A percentile compares a stretch with the other conserved stretches of the same genome.
Conservation (phyloP, 805 yeast species). For the Candida easanensis region DNA sequence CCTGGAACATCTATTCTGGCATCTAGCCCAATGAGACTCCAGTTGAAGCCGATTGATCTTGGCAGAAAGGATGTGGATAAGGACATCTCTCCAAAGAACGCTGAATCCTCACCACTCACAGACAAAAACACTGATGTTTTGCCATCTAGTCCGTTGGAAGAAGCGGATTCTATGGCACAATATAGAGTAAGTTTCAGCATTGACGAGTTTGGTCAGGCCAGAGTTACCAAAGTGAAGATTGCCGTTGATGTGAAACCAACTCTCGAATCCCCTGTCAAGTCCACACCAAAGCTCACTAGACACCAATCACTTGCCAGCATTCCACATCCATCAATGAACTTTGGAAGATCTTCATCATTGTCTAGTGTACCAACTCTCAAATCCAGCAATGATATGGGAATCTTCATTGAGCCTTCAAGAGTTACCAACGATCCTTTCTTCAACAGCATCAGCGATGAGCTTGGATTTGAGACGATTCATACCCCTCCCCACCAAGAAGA, state of each 20-base stretch:
- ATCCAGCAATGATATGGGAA: constrained; percentile 10
- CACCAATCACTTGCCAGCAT: constrained; percentile 21
- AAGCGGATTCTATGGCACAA: constrained; percentile 1
- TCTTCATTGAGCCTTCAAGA: constrained; percentile 25
- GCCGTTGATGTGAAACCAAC: neutral
- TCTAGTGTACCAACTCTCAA: constrained; percentile 12
- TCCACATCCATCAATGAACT: constrained; percentile 3
- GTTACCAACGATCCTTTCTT: constrained; percentile 21
- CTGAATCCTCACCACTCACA: neutral
- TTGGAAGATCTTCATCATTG: constrained; percentile 18
- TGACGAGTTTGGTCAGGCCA: constrained; percentile 29
- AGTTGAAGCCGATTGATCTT: constrained; percentile 23
- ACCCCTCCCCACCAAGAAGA: constrained; percentile 7
- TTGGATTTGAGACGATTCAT: constrained; percentile 8
- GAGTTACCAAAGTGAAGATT: constrained; percentile 16
- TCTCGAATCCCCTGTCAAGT: neutral
- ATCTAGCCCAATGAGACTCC: constrained; percentile 26
- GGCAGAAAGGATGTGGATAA: constrained; percentile 8
- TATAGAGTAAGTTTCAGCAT: constrained; percentile 20
- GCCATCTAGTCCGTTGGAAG: neutral
- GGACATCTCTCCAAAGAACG: neutral
- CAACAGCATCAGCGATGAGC: constrained; percentile 18
- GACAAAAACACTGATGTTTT: neutral
- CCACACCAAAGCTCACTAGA: constrained; percentile 16
- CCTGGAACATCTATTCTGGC: constrained; percentile 19